Percentiles rank a stretch among this genome's conserved stretches.
phyloP scores from a whole-genome alignment of 768 basidiomycete species.

The Macrolepiota fuliginosa region DNA sequence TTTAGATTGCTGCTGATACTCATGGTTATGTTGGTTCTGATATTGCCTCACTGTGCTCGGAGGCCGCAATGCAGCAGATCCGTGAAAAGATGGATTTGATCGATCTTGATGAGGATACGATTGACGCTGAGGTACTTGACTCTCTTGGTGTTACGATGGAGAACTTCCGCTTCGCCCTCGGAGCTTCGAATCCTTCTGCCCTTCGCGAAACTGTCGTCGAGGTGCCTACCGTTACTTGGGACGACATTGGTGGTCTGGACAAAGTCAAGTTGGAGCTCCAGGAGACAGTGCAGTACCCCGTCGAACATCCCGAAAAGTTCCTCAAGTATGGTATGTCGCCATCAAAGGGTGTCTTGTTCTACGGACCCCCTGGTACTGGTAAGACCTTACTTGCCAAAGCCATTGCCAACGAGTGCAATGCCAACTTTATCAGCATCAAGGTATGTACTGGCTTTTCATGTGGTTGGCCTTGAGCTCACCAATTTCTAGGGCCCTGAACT shows the following conservation, averaged over 20 bases:
- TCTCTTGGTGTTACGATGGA: conserved; percentile 99
- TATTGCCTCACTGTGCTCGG: conserved; percentile 95
- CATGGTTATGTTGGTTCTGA: conserved; percentile 99
- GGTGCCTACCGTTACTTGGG: conserved; percentile 98
- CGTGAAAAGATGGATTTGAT: conserved; percentile 99
- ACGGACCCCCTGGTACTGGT: conserved; percentile 99
- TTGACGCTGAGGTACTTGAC: conserved; percentile 98
- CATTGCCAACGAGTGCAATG: conserved; percentile 99
- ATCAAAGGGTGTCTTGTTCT: conserved; percentile 99
- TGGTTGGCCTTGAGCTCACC: conserved; percentile 15
- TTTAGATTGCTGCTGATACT: conserved; percentile 95
- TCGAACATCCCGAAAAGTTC: conserved; percentile 99
- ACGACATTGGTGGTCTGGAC: conserved; percentile 98
- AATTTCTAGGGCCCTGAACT: conserved; percentile 81
- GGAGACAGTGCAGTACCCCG: conserved; percentile 99
- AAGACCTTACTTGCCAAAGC: conserved; percentile 99
- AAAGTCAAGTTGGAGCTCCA: conserved; percentile 99
- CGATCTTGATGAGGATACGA: conserved; percentile 95
- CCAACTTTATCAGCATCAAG: conserved; percentile 99
- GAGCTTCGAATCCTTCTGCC: conserved; percentile 96
- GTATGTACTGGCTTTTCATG: conserved; percentile 28
- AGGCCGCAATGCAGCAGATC: conserved; percentile 99
- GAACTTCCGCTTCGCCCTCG: conserved; percentile 99
- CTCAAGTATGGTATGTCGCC: conserved; percentile 99
- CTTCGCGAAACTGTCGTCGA: conserved; percentile 99